These are phyloP conservation scores for Castanea mollissima DNA, from an alignment of 306 rosid genomes.

Conservation along the genomic window DNA sequence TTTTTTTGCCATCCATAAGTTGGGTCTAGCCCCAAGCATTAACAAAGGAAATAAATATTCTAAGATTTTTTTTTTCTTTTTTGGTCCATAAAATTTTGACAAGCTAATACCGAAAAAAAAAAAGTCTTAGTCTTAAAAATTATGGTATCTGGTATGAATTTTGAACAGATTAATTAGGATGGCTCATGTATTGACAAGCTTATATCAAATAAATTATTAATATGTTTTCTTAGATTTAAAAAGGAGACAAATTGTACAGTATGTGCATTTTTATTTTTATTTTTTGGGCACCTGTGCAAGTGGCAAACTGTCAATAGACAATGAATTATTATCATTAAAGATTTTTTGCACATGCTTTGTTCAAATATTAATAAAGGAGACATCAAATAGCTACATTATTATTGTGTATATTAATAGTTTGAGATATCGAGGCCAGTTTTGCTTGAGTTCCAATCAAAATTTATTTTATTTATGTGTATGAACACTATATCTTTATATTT, in stretches of 20 bases:
- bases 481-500: neutral
- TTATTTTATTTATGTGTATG: neutral
- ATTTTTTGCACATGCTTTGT: neutral
- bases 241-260: no score
- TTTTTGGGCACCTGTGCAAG: neutral
- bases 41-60: neutral
- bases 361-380: neutral
- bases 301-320: neutral
- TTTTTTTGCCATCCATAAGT: no score
- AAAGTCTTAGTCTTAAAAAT: no score
- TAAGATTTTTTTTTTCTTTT: no score
- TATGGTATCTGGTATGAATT: no score
- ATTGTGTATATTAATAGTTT: neutral
- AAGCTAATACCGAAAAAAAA: no score
- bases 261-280: neutral
- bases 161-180: no score
- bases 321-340: neutral
- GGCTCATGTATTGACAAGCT: neutral
- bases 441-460: neutral
- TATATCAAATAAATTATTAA: neutral
- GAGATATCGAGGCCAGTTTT: neutral
- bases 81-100: no score
- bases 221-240: neutral
- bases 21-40: neutral
- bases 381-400: neutral